phyloP scores from a whole-genome alignment of 768 basidiomycete genomes.

The Vararia minispora region DNA sequence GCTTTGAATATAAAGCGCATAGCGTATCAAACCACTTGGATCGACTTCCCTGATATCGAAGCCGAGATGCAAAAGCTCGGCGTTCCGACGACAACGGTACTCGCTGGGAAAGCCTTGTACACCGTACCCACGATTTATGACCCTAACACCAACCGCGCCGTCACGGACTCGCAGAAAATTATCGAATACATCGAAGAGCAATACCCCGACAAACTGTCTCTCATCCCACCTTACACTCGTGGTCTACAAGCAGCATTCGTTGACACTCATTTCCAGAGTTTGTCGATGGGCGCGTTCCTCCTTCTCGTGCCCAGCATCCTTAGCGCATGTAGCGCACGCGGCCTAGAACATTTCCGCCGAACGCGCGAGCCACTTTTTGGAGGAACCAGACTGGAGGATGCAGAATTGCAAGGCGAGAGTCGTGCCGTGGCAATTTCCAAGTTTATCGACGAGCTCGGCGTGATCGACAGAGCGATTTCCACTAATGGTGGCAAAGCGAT shows the following conservation, averaged over 20 bases:
- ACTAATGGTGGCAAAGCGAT: too few species aligned
- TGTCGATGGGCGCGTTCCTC: not conserved
- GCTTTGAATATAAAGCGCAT: slow-evolving; percentile 1
- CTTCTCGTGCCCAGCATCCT: not conserved
- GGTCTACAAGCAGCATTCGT: slow-evolving; percentile 4
- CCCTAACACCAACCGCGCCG: slow-evolving; percentile 3
- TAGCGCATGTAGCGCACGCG: not conserved
- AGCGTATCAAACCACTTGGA: not conserved
- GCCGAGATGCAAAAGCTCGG: not conserved
- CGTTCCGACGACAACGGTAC: not conserved
- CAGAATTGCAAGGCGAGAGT: too few species aligned
- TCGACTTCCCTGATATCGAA: not conserved
- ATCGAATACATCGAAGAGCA: slow-evolving; percentile 13
- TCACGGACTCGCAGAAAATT: slow-evolving; percentile 13
- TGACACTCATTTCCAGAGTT: not conserved
- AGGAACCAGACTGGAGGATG: too few species aligned
- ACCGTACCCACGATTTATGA: slow-evolving; percentile 13
- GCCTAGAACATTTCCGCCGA: slow-evolving; percentile 6
- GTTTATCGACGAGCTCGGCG: too few species aligned
- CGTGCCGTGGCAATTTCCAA: too few species aligned
- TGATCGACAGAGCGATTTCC: too few species aligned
- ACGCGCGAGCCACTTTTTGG: slow-evolving; percentile 6
- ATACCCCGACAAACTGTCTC: slow-evolving; percentile 4
- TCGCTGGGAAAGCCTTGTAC: slow-evolving; percentile 2
- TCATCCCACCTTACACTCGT: slow-evolving; percentile 7